Percentiles rank a stretch among this genome's conserved stretches.
Conservation (phyloP, 2,329 filamentous ascomycete species). For the Neonectria ditissima region DNA sequence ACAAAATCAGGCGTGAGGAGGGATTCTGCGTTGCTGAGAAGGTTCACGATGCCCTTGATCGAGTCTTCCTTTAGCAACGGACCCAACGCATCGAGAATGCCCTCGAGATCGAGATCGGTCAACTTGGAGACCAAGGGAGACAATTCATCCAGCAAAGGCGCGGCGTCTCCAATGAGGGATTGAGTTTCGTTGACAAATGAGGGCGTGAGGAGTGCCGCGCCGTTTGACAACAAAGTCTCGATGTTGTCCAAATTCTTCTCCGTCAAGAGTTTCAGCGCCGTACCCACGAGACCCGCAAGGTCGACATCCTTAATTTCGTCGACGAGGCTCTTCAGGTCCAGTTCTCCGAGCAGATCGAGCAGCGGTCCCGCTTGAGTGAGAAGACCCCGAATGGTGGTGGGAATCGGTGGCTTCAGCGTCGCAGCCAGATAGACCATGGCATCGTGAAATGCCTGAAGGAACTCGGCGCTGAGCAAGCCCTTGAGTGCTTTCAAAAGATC, state of each 20-base stretch:
- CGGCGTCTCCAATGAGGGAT: conserved; percentile 50
- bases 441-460: conserved; percentile 55
- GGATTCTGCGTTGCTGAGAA: conserved; percentile 50
- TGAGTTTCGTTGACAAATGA: conserved; percentile 50
- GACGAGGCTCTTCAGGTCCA: conserved; percentile 51
- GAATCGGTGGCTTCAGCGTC: conserved; percentile 53
- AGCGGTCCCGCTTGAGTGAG: conserved; percentile 46
- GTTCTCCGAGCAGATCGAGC: conserved; percentile 45
- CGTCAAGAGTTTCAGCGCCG: conserved; percentile 47
- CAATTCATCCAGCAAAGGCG: conserved; percentile 48
- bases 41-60: conserved; percentile 45
- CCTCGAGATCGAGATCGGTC: conserved; percentile 47
- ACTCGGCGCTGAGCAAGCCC: conserved; percentile 52
- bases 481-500: conserved; percentile 46
- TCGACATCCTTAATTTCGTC: conserved; percentile 48
- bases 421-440: conserved; percentile 54
- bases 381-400: conserved; percentile 45
- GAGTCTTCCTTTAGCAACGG: conserved; percentile 46
- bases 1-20: conserved; percentile 42
- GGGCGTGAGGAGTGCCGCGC: conserved; percentile 51
- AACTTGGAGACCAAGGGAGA: conserved; percentile 41
- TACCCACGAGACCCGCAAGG: conserved; percentile 46
- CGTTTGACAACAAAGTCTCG: conserved; percentile 51
- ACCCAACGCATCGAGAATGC: conserved; percentile 44
- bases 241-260: conserved; percentile 50